These are phyloP conservation scores for Funneliformis mosseae DNA, from an alignment of 192 early-diverging fungal species.

Conservation along the genomic window DNA sequence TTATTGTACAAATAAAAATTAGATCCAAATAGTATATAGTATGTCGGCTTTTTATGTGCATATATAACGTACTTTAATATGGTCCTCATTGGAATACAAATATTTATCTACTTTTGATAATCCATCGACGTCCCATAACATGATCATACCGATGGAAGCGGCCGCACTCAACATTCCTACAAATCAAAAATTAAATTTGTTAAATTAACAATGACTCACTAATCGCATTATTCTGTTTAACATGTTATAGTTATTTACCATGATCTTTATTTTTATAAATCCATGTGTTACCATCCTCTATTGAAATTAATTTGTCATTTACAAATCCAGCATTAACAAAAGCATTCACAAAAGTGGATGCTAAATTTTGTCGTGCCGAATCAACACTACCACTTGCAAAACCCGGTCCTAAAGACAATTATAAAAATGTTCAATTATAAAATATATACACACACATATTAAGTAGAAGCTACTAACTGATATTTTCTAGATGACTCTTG, in stretches of 20 bases:
- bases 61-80: slow-evolving; percentile 66
- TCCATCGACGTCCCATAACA: slow-evolving; percentile 96
- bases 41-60: no score
- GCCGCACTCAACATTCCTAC: slow-evolving; percentile 92
- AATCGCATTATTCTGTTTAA: background rate
- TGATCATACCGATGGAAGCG: slow-evolving; percentile 90
- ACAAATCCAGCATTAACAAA: slow-evolving; percentile 98
- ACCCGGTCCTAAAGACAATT: slow-evolving; percentile 55
- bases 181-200: background rate
- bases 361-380: slow-evolving; percentile 93
- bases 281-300: slow-evolving; percentile 80
- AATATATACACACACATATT: slow-evolving; percentile 16
- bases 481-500: slow-evolving; percentile 94
- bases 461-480: slow-evolving; percentile 51
- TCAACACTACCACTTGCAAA: slow-evolving; percentile 72
- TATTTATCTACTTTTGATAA: slow-evolving; percentile 95
- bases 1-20: background rate
- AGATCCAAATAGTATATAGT: background rate
- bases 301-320: slow-evolving; percentile 88
- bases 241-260: slow-evolving; percentile 42
- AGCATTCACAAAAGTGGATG: slow-evolving; percentile 98
- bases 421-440: background rate
- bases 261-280: slow-evolving; percentile 99
- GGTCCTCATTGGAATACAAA: slow-evolving; percentile 82
- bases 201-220: background rate